Conservation (phyloP, 768 basidiomycete genomes). For the Pisolithus albus region DNA sequence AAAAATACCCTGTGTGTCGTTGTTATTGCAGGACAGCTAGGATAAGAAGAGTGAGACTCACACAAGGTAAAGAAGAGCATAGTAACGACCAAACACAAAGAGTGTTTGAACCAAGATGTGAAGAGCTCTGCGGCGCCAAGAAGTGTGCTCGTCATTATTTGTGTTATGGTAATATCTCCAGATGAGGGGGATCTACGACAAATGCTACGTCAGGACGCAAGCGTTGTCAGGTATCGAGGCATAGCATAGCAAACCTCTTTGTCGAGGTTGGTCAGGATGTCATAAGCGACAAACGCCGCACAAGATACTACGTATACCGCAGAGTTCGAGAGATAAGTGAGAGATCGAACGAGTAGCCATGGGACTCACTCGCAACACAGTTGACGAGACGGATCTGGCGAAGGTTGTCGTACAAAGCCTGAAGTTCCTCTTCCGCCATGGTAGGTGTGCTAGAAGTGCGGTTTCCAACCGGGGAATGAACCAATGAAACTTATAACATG, state of each 20-base stretch:
- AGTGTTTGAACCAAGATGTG: slow-evolving; percentile 9
- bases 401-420: neutral
- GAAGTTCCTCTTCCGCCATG: neutral
- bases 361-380: neutral
- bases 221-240: neutral
- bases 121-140: neutral
- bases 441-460: neutral
- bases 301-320: neutral
- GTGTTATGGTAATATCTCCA: slow-evolving; percentile 7
- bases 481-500: too few relatives aligned
- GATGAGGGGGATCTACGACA: slow-evolving; percentile 10
- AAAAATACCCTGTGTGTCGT: too few relatives aligned
- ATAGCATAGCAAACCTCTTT: slow-evolving; percentile 7
- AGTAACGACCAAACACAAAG: slow-evolving; percentile 21
- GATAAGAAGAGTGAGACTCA: neutral
- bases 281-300: neutral
- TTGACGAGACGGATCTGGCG: neutral
- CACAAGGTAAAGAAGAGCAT: slow-evolving; percentile 17
- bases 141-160: neutral
- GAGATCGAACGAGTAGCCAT: neutral
- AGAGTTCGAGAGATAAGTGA: neutral
- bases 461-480: neutral
- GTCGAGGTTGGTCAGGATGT: slow-evolving; percentile 15
- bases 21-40: too few relatives aligned
- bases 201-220: neutral